These are phyloP conservation scores for Bipolaris oryzae DNA, from an alignment of 2,329 filamentous ascomycete species.

Conservation along the genomic window DNA sequence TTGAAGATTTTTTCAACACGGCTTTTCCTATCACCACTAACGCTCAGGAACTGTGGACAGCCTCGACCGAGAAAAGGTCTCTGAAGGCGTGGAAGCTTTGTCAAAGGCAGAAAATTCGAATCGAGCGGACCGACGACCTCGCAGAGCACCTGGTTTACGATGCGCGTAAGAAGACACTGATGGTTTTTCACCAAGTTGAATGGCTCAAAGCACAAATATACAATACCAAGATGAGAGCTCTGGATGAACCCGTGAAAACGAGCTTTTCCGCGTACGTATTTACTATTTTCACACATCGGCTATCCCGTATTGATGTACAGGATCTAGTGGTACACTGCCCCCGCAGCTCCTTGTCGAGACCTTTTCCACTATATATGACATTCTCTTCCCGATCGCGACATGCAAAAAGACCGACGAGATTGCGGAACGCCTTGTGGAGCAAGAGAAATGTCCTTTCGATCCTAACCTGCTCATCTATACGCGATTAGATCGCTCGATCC, in stretches of 20 bases:
- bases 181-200: neutral
- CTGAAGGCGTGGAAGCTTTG: neutral
- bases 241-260: neutral
- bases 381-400: neutral
- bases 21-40: neutral
- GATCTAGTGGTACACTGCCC: neutral
- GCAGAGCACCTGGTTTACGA: neutral
- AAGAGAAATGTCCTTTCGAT: neutral
- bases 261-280: neutral
- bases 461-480: neutral
- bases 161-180: neutral
- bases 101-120: neutral
- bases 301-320: neutral
- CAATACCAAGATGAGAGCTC: neutral
- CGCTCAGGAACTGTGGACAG: neutral
- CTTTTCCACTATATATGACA: neutral
- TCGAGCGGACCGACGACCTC: neutral
- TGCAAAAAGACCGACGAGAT: neutral
- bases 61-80: neutral
- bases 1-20: neutral
- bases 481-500: neutral
- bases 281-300: neutral
- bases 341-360: neutral
- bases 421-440: neutral
- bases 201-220: neutral